Evolutionary conservation across 2,329 filamentous ascomycete species (phyloP).

Genomic region (Diaporthe sp.): DNA sequence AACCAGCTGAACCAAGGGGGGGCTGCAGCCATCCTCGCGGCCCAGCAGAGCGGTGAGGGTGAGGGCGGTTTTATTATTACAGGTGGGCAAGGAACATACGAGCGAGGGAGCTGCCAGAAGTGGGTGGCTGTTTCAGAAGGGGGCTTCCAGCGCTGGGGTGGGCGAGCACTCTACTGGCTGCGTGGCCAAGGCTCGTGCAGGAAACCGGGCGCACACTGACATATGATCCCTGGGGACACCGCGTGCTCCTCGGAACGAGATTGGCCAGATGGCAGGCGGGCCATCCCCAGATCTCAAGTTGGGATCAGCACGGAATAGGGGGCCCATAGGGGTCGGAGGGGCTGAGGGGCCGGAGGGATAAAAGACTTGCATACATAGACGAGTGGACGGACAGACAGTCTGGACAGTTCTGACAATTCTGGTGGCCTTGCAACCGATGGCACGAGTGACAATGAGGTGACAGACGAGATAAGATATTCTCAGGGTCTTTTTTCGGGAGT

Average conservation of each 20-base stretch:
- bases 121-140: slow-evolving; percentile 33
- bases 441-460: not conserved
- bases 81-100: slow-evolving; percentile 18
- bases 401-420: not conserved
- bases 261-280: slow-evolving; percentile 30
- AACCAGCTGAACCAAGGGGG: not conserved
- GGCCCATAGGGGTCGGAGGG: slow-evolving; percentile 24
- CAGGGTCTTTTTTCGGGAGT: slow-evolving; percentile 4
- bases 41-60: slow-evolving; percentile 26
- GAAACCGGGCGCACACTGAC: slow-evolving; percentile 8
- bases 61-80: not conserved
- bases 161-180: slow-evolving; percentile 6
- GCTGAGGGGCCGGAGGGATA: slow-evolving; percentile 7
- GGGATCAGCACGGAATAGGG: slow-evolving; percentile 35
- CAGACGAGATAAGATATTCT: not conserved
- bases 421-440: not conserved
- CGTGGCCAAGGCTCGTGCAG: slow-evolving; percentile 13
- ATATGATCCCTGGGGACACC: slow-evolving; percentile 19
- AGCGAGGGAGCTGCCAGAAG: slow-evolving; percentile 15
- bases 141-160: slow-evolving; percentile 9
- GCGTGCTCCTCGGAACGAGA: slow-evolving; percentile 31
- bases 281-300: slow-evolving; percentile 33
- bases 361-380: not conserved
- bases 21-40: slow-evolving; percentile 7
- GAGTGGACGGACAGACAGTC: not conserved